These are phyloP conservation scores for Blastobotrys buckinghamii DNA, from an alignment of 1,139 yeast species.

Conservation along the genomic window DNA sequence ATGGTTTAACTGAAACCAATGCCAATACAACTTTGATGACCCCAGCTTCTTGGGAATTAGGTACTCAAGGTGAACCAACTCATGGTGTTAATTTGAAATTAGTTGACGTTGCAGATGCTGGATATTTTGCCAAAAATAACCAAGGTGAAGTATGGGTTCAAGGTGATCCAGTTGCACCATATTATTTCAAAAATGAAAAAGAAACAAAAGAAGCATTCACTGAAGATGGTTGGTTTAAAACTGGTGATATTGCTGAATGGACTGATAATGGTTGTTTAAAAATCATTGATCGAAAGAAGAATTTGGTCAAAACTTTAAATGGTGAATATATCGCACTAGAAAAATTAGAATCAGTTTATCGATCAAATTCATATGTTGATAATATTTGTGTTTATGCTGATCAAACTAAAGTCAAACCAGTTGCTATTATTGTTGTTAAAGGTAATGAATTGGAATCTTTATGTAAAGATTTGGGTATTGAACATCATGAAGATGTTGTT, in stretches of 20 bases:
- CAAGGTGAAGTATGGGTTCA: constrained; percentile 88
- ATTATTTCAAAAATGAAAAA: constrained; percentile 75
- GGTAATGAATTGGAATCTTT: constrained; percentile 59
- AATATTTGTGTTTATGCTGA: constrained; percentile 95
- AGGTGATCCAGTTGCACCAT: constrained; percentile 68
- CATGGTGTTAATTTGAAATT: constrained; percentile 84
- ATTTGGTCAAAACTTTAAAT: constrained; percentile 88
- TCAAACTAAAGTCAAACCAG: constrained; percentile 75
- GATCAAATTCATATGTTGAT: constrained; percentile 70
- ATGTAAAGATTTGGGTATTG: constrained; percentile 49
- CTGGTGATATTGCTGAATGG: constrained; percentile 99
- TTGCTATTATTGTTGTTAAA: constrained; percentile 84
- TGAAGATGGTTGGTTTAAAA: constrained; percentile 87
- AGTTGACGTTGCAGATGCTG: constrained; percentile 88
- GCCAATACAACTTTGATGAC: constrained; percentile 77
- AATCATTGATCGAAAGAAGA: constrained; percentile 92
- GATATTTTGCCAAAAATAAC: constrained; percentile 81
- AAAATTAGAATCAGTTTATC: constrained; percentile 73
- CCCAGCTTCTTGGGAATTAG: constrained; percentile 60
- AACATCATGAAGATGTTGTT: constrained; percentile 47
- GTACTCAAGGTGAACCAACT: constrained; percentile 74
- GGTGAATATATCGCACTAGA: constrained; percentile 98
- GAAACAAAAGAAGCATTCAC: constrained; percentile 78
- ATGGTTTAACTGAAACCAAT: constrained; percentile 94
- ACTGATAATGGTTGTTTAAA: constrained; percentile 69